Evolutionary conservation across 352 stramenopile genomes (phyloP).

Genomic region (Peronospora destructor): DNA sequence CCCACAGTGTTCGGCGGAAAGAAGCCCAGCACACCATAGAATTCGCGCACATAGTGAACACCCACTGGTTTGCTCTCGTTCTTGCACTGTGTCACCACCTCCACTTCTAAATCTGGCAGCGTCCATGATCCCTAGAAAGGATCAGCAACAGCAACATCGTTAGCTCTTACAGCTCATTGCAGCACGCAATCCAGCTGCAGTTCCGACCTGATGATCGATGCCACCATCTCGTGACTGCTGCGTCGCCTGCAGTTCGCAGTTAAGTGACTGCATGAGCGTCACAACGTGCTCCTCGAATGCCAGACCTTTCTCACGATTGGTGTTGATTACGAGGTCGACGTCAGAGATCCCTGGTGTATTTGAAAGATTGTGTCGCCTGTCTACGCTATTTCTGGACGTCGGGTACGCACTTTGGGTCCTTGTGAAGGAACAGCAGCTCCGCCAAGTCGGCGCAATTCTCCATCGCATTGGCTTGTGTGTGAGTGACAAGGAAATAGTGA

Average conservation of each 20-base stretch:
- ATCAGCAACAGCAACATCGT: not conserved
- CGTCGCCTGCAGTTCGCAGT: conserved; percentile 49
- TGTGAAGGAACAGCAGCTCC: conserved; percentile 5
- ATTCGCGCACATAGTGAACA: conserved; percentile 63
- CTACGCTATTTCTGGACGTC: not conserved
- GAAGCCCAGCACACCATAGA: conserved; percentile 60
- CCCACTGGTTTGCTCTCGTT: conserved; percentile 63
- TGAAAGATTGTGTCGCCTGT: conserved; percentile 9
- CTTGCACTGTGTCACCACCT: conserved; percentile 80
- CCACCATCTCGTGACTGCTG: conserved; percentile 64
- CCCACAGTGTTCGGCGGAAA: conserved; percentile 40
- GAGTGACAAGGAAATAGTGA: not conserved
- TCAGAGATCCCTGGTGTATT: not conserved
- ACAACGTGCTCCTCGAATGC: conserved; percentile 58
- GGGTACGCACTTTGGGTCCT: not conserved
- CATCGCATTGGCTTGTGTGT: not conserved
- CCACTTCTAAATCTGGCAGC: conserved; percentile 50
- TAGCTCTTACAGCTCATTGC: too few species aligned
- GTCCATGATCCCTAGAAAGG: conserved; percentile 47
- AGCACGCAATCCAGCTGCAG: conserved; percentile 15
- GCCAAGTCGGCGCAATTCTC: not conserved
- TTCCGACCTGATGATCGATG: conserved; percentile 53
- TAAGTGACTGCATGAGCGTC: conserved; percentile 40
- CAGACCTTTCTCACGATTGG: conserved; percentile 44
- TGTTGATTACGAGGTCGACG: not conserved